Percentiles rank a stretch among this genome's conserved stretches.
phyloP scores from a whole-genome alignment of 495 filamentous ascomycete species.

The Aspergillus nanangensis region DNA sequence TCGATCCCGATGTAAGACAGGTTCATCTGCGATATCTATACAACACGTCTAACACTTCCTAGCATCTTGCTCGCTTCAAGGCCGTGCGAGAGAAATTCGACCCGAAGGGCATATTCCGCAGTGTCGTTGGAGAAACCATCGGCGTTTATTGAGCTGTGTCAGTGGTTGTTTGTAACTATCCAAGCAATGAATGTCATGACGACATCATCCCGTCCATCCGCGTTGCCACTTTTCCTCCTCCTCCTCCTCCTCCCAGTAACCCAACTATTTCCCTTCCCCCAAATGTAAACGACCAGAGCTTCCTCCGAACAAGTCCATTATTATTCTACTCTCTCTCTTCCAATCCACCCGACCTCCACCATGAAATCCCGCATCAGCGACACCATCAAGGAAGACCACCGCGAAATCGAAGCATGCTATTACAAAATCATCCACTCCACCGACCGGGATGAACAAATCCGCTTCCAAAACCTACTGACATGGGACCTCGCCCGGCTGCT shows the following conservation, averaged over 20 bases:
- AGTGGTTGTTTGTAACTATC: no score
- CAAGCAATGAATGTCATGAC: no score
- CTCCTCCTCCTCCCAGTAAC: no score
- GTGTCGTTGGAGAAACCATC: slow-evolving; percentile 10
- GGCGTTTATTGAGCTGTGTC: slow-evolving; percentile 12
- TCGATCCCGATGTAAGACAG: slow-evolving; percentile 10
- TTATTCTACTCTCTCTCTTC: no score
- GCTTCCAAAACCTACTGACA: slow-evolving; percentile 63
- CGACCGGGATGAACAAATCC: slow-evolving; percentile 40
- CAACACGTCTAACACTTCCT: background rate
- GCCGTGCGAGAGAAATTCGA: slow-evolving; percentile 8
- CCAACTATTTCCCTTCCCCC: no score
- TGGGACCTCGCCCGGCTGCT: slow-evolving; percentile 69
- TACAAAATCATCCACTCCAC: slow-evolving; percentile 48
- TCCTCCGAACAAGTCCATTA: no score
- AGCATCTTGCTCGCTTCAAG: slow-evolving; percentile 14
- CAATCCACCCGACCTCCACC: no score
- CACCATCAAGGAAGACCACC: slow-evolving; percentile 59
- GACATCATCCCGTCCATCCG: no score
- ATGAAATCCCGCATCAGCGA: slow-evolving; percentile 42
- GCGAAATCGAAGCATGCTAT: slow-evolving; percentile 55
- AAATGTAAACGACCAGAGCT: no score
- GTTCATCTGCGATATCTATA: background rate
- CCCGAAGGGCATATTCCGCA: slow-evolving; percentile 9
- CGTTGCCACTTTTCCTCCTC: no score